Evolutionary conservation across 23 red algal species (phyloP), one percentile per base, ranked within the genome.

Genomic region (Gracilaria domingensis): DNA sequence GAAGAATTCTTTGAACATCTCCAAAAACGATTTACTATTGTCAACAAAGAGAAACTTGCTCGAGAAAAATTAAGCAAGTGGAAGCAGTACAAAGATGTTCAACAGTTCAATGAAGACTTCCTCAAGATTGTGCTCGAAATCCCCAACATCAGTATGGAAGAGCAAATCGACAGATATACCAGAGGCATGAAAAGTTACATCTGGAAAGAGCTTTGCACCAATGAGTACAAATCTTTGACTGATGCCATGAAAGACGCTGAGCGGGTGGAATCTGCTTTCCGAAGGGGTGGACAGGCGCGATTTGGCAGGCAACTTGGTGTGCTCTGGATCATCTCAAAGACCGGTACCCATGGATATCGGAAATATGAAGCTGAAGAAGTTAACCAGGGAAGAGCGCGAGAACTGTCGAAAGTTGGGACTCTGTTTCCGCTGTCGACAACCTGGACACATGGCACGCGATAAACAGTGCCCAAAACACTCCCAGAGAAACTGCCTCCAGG

Each of bases 231-330:
- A 6, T 56, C 40, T 34, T 9, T 47, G 5, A 33, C 45, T 47
- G 75, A 53, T 8, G 75, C 75, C 75, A 79, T 79, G 75, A 79
- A 79, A 53, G 75, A 79, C 8, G 75, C 44, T 32, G 75, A 79
- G 36, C 30, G 44, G 7, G 40, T 79, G 29, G 44, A 79, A 54
- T 79, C 36, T 5, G 75, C 75, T 32, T 58, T 13, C 25, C 20
- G 40, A 25, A 53, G 45, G 40, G 75, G 75, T 47, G 37, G 36
- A 18, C 4, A 35, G 20, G 44, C 54, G 29, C 25, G 51, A 6
- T 44, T 28, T 56, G 23, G 51, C 8, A 79, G 75, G 54, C 40
- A 35, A 42, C 13, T n/a, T 5, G 25, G 51, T 20, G n/a, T 38
- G 28, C 75, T 34, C 36, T 17, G 26, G 47, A 47, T 53, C 26